phyloP scores from a whole-genome alignment of 2,329 filamentous ascomycete species.

The Monilinia laxa region DNA sequence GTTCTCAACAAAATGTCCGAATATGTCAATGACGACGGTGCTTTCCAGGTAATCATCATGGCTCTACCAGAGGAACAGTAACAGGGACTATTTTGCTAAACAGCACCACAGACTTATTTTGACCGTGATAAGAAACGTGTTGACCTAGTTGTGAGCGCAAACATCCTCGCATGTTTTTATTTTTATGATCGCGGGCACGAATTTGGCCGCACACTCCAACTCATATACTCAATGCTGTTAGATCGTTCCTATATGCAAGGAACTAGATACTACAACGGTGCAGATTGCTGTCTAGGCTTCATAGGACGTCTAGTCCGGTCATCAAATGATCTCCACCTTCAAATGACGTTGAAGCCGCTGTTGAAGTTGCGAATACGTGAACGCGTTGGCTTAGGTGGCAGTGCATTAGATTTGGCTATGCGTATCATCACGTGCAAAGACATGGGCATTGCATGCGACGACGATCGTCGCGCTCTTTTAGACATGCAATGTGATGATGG shows the following conservation, averaged over 20 bases:
- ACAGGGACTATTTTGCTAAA: background rate
- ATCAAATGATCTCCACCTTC: background rate
- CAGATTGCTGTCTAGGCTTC: background rate
- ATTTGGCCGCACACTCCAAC: background rate
- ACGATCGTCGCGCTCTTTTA: background rate
- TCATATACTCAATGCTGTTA: background rate
- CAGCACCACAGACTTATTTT: background rate
- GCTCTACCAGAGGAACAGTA: background rate
- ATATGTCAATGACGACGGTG: background rate
- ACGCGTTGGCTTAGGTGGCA: background rate
- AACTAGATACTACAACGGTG: background rate
- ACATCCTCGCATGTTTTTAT: background rate
- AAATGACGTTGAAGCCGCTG: background rate
- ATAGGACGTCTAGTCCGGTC: background rate
- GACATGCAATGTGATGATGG: background rate
- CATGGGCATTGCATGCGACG: background rate
- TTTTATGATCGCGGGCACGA: background rate
- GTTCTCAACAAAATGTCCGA: conserved; percentile 2
- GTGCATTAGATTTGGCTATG: background rate
- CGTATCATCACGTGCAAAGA: background rate
- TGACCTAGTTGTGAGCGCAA: background rate
- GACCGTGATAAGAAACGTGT: background rate
- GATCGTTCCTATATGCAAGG: background rate
- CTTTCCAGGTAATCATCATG: background rate
- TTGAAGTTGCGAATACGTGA: conserved; percentile 1